Evolutionary conservation across 1,139 yeast species (phyloP).

Genomic region (Suhomyces maxii): DNA sequence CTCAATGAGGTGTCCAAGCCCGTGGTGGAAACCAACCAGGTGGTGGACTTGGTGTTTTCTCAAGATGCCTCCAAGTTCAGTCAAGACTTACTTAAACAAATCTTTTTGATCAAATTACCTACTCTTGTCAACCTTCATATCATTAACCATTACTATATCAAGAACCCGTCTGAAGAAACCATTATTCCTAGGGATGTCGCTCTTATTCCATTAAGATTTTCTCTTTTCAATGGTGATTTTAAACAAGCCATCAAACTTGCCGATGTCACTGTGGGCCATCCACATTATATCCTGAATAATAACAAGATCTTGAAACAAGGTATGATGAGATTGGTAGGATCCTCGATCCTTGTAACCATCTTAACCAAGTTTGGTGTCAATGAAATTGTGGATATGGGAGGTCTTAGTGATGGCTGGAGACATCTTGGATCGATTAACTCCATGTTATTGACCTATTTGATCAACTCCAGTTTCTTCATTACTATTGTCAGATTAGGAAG

Average conservation of each 20-base stretch:
- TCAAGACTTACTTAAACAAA: slow-evolving; percentile 24
- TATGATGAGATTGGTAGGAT: slow-evolving; percentile 27
- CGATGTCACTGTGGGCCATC: slow-evolving; percentile 62
- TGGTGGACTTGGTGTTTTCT: slow-evolving; percentile 21
- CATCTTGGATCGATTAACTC: slow-evolving; percentile 54
- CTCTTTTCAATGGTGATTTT: slow-evolving; percentile 61
- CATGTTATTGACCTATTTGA: slow-evolving; percentile 62
- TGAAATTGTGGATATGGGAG: slow-evolving; percentile 35
- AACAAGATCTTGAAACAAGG: slow-evolving; percentile 32
- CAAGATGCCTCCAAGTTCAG: slow-evolving; percentile 22
- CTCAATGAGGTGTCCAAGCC: slow-evolving; percentile 10
- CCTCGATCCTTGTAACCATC: slow-evolving; percentile 37
- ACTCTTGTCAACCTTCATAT: slow-evolving; percentile 26
- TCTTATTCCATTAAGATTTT: slow-evolving; percentile 60
- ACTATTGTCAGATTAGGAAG: slow-evolving; percentile 62
- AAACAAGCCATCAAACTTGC: slow-evolving; percentile 56
- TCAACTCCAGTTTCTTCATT: slow-evolving; percentile 61
- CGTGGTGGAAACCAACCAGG: slow-evolving; percentile 9
- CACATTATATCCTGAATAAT: slow-evolving; percentile 43
- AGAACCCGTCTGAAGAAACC: slow-evolving; percentile 26
- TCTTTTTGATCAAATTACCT: slow-evolving; percentile 40
- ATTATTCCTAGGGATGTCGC: slow-evolving; percentile 47
- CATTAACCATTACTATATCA: slow-evolving; percentile 36
- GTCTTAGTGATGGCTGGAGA: slow-evolving; percentile 37
- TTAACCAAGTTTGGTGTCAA: slow-evolving; percentile 42